phyloP scores from a whole-genome alignment of 2,329 filamentous ascomycete genomes.

The Byssochlamys sp. region DNA sequence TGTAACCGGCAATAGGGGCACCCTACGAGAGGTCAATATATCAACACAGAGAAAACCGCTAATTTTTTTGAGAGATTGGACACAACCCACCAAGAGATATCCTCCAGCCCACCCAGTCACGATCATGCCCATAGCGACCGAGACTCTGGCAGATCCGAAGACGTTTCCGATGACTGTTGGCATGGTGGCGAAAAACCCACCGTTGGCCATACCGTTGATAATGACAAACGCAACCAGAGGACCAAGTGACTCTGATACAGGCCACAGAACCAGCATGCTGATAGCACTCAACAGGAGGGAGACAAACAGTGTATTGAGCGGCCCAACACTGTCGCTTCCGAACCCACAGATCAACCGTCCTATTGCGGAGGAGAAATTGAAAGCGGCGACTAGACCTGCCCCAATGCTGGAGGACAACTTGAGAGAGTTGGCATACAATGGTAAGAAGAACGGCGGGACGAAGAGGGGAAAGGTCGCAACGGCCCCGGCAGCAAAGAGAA shows the following conservation, averaged over 20 bases:
- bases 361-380: conserved; percentile 52
- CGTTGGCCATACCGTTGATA: conserved; percentile 52
- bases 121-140: conserved; percentile 53
- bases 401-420: conserved; percentile 45
- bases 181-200: conserved; percentile 55
- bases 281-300: conserved; percentile 45
- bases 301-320: conserved; percentile 47
- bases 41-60: not conserved
- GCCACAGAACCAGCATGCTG: conserved; percentile 55
- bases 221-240: conserved; percentile 50
- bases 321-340: conserved; percentile 45
- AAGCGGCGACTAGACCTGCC: conserved; percentile 51
- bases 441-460: conserved; percentile 54
- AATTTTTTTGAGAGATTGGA: not conserved
- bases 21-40: conserved; percentile 26
- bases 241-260: conserved; percentile 45
- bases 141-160: conserved; percentile 47
- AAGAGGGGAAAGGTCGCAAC: conserved; percentile 53
- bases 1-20: conserved; percentile 51
- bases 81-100: conserved; percentile 46
- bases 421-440: conserved; percentile 47
- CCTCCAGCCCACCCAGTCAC: conserved; percentile 53
- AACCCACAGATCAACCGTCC: conserved; percentile 49
- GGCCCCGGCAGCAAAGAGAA: conserved; percentile 46
- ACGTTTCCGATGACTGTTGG: conserved; percentile 53